These are phyloP conservation scores for Davidsoniella virescens DNA, from an alignment of 2,329 filamentous ascomycete genomes.

Conservation along the genomic window DNA sequence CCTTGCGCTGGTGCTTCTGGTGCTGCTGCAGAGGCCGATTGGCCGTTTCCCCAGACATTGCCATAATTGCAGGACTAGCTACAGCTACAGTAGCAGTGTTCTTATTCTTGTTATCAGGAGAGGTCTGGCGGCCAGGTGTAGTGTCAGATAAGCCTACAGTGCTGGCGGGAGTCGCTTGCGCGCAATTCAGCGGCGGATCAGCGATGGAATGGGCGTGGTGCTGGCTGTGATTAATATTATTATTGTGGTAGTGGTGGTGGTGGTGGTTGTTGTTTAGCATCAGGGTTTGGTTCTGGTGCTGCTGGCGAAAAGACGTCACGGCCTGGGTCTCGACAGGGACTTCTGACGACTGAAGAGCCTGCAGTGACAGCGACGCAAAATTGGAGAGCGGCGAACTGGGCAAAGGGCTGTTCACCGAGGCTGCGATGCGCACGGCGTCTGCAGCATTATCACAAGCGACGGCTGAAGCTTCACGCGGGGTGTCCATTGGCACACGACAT, in stretches of 20 bases:
- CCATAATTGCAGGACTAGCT: background rate
- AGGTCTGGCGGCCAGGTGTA: background rate
- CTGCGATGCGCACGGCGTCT: background rate
- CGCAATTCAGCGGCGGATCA: background rate
- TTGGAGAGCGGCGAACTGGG: background rate
- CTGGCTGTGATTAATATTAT: too few species aligned
- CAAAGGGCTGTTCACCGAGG: background rate
- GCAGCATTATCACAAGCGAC: slow-evolving; percentile 3
- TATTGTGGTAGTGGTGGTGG: background rate
- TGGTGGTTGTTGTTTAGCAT: background rate
- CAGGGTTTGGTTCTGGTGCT: background rate
- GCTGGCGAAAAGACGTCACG: background rate
- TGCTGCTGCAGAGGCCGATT: background rate
- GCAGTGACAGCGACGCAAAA: background rate
- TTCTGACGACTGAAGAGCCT: background rate
- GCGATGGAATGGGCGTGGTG: background rate
- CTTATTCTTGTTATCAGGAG: background rate
- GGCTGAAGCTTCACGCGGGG: background rate
- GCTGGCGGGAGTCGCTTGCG: background rate
- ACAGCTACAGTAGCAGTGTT: background rate
- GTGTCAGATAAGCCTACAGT: background rate
- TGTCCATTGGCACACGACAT: slow-evolving; percentile 3
- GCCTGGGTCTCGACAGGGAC: background rate
- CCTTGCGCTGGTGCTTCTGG: background rate
- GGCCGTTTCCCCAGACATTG: too few species aligned